These are phyloP conservation scores for Daedalea quercina DNA, from an alignment of 768 basidiomycete genomes.

Conservation along the genomic window DNA sequence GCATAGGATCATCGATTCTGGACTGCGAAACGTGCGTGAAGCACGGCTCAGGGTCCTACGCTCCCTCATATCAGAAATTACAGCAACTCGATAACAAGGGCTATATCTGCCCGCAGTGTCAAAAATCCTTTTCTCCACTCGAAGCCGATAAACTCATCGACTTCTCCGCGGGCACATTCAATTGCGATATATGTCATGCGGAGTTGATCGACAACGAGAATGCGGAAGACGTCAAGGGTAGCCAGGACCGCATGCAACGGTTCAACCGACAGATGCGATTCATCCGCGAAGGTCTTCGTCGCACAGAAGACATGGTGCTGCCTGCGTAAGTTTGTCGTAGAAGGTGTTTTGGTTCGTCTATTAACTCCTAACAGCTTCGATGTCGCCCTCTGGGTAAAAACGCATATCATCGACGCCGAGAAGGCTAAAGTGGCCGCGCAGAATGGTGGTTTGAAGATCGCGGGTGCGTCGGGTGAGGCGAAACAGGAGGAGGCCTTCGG, in stretches of 20 bases:
- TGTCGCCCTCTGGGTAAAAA: slow-evolving; percentile 76
- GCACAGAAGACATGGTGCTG: slow-evolving; percentile 81
- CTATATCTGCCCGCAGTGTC: slow-evolving; percentile 92
- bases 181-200: slow-evolving; percentile 83
- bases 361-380: slow-evolving; percentile 52
- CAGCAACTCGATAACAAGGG: slow-evolving; percentile 97
- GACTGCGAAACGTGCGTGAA: slow-evolving; percentile 72
- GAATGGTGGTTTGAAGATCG: slow-evolving; percentile 60
- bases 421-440: slow-evolving; percentile 39
- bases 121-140: slow-evolving; percentile 74
- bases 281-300: slow-evolving; percentile 81
- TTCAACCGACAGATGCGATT: slow-evolving; percentile 90
- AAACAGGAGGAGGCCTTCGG: slow-evolving; percentile 73
- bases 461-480: slow-evolving; percentile 53
- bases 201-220: slow-evolving; percentile 92
- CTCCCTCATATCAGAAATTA: background rate
- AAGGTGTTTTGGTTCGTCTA: background rate
- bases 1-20: slow-evolving; percentile 83
- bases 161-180: slow-evolving; percentile 52
- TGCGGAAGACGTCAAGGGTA: slow-evolving; percentile 74
- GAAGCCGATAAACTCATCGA: slow-evolving; percentile 85
- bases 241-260: slow-evolving; percentile 92
- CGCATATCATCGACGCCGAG: slow-evolving; percentile 56
- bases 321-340: slow-evolving; percentile 41
- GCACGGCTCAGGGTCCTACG: background rate